Evolutionary conservation across 2,329 filamentous ascomycete genomes (phyloP).

Genomic region (Cladosporium oxysporum): DNA sequence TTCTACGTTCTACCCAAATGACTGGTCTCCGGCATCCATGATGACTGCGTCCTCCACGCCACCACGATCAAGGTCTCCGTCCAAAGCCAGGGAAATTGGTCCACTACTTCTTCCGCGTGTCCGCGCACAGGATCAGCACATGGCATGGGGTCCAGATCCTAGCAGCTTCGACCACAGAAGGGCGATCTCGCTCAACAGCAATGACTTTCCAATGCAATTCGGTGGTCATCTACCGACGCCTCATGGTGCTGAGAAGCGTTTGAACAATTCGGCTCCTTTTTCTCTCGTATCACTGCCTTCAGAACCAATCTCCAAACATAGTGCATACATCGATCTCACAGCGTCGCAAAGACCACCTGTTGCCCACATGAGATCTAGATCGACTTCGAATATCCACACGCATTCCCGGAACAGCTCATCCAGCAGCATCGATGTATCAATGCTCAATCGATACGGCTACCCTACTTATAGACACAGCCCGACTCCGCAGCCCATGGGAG

Average conservation of each 20-base stretch:
- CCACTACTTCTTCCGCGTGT: constrained; percentile 33
- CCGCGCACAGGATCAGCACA: constrained; percentile 32
- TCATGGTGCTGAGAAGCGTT: constrained; percentile 27
- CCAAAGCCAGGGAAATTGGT: constrained; percentile 33
- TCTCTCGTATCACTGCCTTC: constrained; percentile 20
- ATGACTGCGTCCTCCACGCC: constrained; percentile 36
- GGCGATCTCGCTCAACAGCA: constrained; percentile 34
- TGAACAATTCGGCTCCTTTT: constrained; percentile 30
- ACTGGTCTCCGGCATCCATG: constrained; percentile 36
- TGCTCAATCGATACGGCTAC: constrained; percentile 66
- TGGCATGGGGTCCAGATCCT: constrained; percentile 24
- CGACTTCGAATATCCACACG: constrained; percentile 30
- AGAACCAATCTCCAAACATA: constrained; percentile 24
- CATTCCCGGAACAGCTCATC: constrained; percentile 37
- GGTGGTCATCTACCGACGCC: constrained; percentile 27
- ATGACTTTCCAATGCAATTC: constrained; percentile 31
- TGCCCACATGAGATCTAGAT: constrained; percentile 31
- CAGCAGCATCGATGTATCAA: constrained; percentile 37
- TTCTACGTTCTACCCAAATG: constrained; percentile 29
- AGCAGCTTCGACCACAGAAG: constrained; percentile 29
- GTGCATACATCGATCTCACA: constrained; percentile 25
- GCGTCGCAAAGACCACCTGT: constrained; percentile 28
- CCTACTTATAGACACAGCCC: constrained; percentile 66
- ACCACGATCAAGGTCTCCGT: constrained; percentile 29
- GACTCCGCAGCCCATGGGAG: constrained; percentile 37